Percentiles rank a stretch among this genome's conserved stretches.
Conservation (phyloP, 352 stramenopile genomes). For the Phytopythium chamaehyphon region DNA sequence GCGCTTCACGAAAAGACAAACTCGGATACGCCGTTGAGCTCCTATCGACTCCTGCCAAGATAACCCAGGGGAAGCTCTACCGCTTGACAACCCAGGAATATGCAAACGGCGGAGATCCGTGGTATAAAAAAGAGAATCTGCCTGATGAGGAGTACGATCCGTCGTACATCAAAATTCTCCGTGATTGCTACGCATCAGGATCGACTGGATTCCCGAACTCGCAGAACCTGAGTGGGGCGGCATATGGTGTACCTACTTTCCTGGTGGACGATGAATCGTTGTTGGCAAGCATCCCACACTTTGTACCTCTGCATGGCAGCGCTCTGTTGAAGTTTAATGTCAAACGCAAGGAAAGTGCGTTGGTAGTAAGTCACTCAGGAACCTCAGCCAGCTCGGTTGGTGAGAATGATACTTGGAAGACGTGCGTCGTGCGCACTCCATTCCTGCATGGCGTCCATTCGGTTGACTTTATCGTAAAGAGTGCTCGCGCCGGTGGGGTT, state of each 20-base stretch:
- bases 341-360: constrained; percentile 54
- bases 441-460: constrained; percentile 68
- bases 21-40: constrained; percentile 77
- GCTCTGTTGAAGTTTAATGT: constrained; percentile 56
- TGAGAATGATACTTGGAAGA: constrained; percentile 52
- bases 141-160: constrained; percentile 84
- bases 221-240: constrained; percentile 80
- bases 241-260: constrained; percentile 85
- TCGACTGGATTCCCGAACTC: constrained; percentile 82
- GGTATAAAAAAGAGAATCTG: constrained; percentile 89
- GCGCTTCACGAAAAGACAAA: constrained; percentile 58
- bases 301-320: constrained; percentile 56
- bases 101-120: constrained; percentile 82
- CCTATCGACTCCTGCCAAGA: constrained; percentile 40
- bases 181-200: constrained; percentile 82
- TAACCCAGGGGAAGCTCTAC: constrained; percentile 85
- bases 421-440: constrained; percentile 53
- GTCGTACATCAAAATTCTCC: constrained; percentile 84
- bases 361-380: constrained; percentile 71
- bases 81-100: constrained; percentile 85
- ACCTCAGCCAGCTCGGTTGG: constrained; percentile 57
- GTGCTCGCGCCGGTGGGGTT: constrained; percentile 47
- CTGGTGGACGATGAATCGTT: constrained; percentile 75
- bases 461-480: constrained; percentile 79
- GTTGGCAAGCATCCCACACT: constrained; percentile 51